Conservation (phyloP, 2,329 filamentous ascomycete species). For the Sporothrix inflata region DNA sequence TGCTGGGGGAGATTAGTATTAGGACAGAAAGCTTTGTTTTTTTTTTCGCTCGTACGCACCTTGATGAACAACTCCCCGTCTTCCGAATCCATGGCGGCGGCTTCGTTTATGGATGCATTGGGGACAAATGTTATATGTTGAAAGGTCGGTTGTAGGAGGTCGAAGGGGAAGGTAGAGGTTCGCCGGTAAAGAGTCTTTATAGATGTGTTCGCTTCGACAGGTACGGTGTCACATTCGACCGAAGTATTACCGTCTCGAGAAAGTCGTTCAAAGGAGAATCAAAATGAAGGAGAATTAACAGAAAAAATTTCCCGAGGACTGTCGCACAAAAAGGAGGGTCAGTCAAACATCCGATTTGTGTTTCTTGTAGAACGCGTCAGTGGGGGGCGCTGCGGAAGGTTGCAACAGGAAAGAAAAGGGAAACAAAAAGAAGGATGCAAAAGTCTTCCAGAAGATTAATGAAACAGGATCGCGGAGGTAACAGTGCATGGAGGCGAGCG, state of each 20-base stretch:
- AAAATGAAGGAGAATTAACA: background rate
- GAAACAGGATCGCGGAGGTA: background rate
- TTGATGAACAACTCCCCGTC: constrained; percentile 89
- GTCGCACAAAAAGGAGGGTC: constrained; percentile 28
- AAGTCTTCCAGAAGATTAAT: background rate
- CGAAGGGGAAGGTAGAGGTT: background rate
- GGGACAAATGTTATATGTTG: constrained; percentile 29
- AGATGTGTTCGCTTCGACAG: background rate
- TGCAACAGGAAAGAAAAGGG: background rate
- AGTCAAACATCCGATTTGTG: constrained; percentile 27
- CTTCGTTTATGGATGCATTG: constrained; percentile 52
- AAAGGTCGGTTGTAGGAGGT: constrained; percentile 31
- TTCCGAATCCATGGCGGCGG: constrained; percentile 78
- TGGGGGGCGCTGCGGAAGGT: background rate
- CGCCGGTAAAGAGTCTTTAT: constrained; percentile 22
- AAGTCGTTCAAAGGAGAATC: background rate
- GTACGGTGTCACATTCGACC: constrained; percentile 26
- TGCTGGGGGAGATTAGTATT: constrained; percentile 62
- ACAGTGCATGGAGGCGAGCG: background rate
- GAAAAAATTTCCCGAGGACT: constrained; percentile 17
- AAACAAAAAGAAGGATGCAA: background rate
- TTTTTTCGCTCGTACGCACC: constrained; percentile 48
- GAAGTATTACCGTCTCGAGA: constrained; percentile 26
- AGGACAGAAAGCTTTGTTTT: background rate
- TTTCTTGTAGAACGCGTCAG: constrained; percentile 16